These are phyloP conservation scores for Phialemoniopsis sp. DNA, from an alignment of 2,329 filamentous ascomycete genomes.

Conservation along the genomic window DNA sequence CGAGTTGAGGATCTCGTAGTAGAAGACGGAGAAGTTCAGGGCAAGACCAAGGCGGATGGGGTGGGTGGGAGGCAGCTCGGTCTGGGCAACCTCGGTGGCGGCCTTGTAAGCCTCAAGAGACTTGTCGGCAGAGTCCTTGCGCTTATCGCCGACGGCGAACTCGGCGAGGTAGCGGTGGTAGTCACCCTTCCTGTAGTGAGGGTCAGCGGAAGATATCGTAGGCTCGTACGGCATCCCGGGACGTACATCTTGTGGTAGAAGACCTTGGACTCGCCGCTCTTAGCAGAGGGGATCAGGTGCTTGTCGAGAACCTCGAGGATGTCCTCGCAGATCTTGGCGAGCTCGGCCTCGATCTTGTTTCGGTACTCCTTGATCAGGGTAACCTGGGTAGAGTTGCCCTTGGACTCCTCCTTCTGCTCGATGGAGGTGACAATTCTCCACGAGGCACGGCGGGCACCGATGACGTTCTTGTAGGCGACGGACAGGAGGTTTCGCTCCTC, in stretches of 20 bases:
- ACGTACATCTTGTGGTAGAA: constrained; percentile 99
- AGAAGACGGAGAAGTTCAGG: constrained; percentile 97
- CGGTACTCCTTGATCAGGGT: constrained; percentile 95
- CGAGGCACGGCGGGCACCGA: constrained; percentile 91
- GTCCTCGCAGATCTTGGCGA: constrained; percentile 96
- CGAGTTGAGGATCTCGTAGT: constrained; percentile 99
- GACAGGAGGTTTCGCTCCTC: constrained; percentile 97
- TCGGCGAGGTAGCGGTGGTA: constrained; percentile 99
- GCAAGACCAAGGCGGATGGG: constrained; percentile 89
- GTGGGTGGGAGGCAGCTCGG: constrained; percentile 85
- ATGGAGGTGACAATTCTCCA: constrained; percentile 99
- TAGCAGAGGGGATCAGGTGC: constrained; percentile 89
- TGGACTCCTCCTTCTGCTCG: constrained; percentile 99
- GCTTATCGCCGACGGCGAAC: constrained; percentile 90
- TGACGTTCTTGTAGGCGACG: constrained; percentile 99
- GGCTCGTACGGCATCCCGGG: neutral
- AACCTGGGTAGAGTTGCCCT: constrained; percentile 92
- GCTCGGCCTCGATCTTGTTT: constrained; percentile 95
- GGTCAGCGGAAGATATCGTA: constrained; percentile 11
- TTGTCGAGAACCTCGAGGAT: constrained; percentile 92
- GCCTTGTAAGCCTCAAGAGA: constrained; percentile 96
- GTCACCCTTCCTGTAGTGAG: constrained; percentile 81
- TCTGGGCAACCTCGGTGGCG: constrained; percentile 86
- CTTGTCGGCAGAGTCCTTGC: constrained; percentile 90
- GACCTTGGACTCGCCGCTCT: constrained; percentile 96